Evolutionary conservation across 1,284 basidiomycete species (phyloP), one percentile per base, ranked within the genome.

Genomic region (Exobasidium cylindrosporum): DNA sequence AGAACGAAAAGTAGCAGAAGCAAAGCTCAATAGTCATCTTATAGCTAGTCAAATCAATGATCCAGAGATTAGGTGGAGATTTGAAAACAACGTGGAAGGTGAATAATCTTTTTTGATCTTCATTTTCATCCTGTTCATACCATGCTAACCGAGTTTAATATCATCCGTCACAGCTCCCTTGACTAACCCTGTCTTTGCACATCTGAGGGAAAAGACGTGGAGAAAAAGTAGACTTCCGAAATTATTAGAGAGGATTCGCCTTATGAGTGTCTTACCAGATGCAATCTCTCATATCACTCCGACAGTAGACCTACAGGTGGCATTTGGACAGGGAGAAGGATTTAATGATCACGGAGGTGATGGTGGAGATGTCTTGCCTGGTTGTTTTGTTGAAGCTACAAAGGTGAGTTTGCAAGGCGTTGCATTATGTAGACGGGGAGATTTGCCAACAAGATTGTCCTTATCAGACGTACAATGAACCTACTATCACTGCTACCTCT

Each of bases 211-310:
- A 81, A 86, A 90, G 69, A 83, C 85, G 63, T 97, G 95, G 95
- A 87, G 87, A 61, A 86, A 90, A 40, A 93, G 94, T 4, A 84
- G 85, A 45, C 83, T 96, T 7, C 13, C 26, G 30, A 60, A 47
- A 30, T 47, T 65, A 23, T 57, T 73, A 5, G 65, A 57, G 10
- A 46, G 60, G 7, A 4, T 49, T 6, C 43, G 57, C n/a, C 88
- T 92, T 81, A 92, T 97, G 90, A 83, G 88, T 57, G 87, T 97
- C 57, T 84, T 96, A 2, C 94, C 95, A 0, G 95, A 97, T 78
- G 94, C 1, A 79, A 97, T 5, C 86, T 90, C 0, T 83, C 83
- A 47, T 32, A 80, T 95, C 21, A 85, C 85, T 55, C 91, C 92
- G 0, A 85, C 85, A 7, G 78, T 89, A 24, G 90, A 94, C 76